Percentiles rank a stretch among this genome's conserved stretches.
Evolutionary conservation across 345 rosid genomes (phyloP).

Genomic region (Physaria fendleri): DNA sequence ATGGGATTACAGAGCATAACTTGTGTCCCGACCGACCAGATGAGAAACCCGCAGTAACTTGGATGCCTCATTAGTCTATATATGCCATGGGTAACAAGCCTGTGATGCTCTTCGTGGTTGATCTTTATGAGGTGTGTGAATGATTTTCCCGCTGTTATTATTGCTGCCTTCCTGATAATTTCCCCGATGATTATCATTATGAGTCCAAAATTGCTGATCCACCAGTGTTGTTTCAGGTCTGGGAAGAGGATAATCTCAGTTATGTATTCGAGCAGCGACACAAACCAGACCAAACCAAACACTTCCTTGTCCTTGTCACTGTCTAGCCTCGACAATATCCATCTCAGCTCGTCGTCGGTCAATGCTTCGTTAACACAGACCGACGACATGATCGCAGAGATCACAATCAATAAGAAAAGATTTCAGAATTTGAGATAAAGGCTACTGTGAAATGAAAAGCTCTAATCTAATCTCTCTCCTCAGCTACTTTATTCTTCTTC

Average conservation of each 20-base stretch:
- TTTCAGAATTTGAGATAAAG: not conserved
- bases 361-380: conserved; percentile 60
- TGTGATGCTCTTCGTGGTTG: conserved; percentile 48
- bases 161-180: conserved; percentile 43
- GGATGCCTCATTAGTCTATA: conserved; percentile 60
- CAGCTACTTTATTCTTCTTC: conserved; percentile 1
- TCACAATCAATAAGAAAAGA: not conserved
- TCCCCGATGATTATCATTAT: conserved; percentile 42
- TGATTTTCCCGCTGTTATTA: conserved; percentile 53
- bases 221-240: conserved; percentile 41
- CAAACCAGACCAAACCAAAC: conserved; percentile 84
- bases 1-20: conserved; percentile 63
- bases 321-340: conserved; percentile 57
- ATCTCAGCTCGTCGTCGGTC: conserved; percentile 79
- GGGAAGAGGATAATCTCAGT: conserved; percentile 43
- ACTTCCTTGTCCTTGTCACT: conserved; percentile 70
- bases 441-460: conserved; percentile 4
- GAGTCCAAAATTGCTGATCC: conserved; percentile 57
- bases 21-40: conserved; percentile 64
- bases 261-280: conserved; percentile 44
- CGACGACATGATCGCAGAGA: conserved; percentile 33
- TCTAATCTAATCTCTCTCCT: not conserved
- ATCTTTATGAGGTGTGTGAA: conserved; percentile 59
- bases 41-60: conserved; percentile 54
- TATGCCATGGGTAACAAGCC: conserved; percentile 47